These are phyloP conservation scores for Oropetium thomaeum DNA, from an alignment of 176 grass and related monocot genomes.

Conservation along the genomic window DNA sequence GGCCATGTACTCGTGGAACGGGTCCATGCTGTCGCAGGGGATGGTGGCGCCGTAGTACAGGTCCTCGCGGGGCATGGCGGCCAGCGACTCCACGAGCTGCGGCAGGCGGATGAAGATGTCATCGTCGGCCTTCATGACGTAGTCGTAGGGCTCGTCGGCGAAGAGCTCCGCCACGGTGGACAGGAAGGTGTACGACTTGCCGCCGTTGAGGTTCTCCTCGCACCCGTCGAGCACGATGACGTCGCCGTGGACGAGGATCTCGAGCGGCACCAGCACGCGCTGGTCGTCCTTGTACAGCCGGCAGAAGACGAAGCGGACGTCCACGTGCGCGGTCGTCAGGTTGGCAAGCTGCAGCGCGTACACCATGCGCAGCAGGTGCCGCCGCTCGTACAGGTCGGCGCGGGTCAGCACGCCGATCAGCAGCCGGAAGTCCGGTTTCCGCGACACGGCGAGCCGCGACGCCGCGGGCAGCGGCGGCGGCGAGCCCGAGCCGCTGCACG, in stretches of 20 bases:
- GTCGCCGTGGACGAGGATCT: conserved; percentile 60
- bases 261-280: conserved; percentile 51
- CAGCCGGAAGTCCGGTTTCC: conserved; percentile 56
- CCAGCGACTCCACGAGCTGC: conserved; percentile 46
- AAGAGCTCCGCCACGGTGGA: conserved; percentile 25
- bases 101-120: conserved; percentile 62
- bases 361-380: conserved; percentile 64
- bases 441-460: conserved; percentile 2
- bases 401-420: conserved; percentile 63
- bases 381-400: conserved; percentile 53
- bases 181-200: conserved; percentile 74
- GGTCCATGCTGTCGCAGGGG: conserved; percentile 59
- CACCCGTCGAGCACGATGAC: conserved; percentile 64
- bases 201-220: conserved; percentile 72
- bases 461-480: background rate
- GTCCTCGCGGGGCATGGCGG: conserved; percentile 53
- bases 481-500: conserved; percentile 36
- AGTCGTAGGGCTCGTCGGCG: conserved; percentile 63
- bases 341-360: conserved; percentile 42
- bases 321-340: conserved; percentile 50
- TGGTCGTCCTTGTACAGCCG: conserved; percentile 62
- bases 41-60: conserved; percentile 69
- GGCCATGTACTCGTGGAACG: conserved; percentile 55
- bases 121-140: conserved; percentile 87
- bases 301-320: conserved; percentile 66